A percentile compares a stretch with the other conserved stretches of the same genome.
Evolutionary conservation across 1,139 yeast species (phyloP).

Genomic region (Hemisphaericaspora subhashii): DNA sequence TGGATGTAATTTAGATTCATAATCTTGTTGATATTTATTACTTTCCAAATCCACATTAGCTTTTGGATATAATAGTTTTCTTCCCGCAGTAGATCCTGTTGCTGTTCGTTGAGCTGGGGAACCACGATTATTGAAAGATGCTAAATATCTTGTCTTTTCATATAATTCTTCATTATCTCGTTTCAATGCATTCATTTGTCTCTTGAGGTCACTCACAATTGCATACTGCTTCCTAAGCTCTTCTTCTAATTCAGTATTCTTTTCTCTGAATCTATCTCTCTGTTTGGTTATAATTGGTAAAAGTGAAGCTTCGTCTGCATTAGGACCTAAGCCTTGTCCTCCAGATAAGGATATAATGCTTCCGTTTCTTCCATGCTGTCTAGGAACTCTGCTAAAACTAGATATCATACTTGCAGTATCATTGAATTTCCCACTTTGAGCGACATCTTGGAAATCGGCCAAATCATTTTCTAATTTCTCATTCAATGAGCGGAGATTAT

Average conservation of each 20-base stretch:
- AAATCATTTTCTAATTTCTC: slow-evolving; percentile 72
- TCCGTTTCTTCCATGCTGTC: slow-evolving; percentile 28
- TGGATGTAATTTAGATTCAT: slow-evolving; percentile 82
- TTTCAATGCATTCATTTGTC: slow-evolving; percentile 64
- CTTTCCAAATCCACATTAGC: slow-evolving; percentile 55
- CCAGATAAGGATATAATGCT: slow-evolving; percentile 41
- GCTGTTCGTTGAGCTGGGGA: slow-evolving; percentile 12
- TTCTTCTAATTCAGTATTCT: slow-evolving; percentile 81
- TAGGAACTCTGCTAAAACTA: slow-evolving; percentile 50
- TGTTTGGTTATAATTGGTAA: slow-evolving; percentile 91
- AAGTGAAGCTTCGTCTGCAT: slow-evolving; percentile 44
- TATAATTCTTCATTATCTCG: slow-evolving; percentile 76
- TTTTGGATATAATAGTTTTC: slow-evolving; percentile 32
- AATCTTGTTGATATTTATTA: slow-evolving; percentile 53
- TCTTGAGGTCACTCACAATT: slow-evolving; percentile 57
- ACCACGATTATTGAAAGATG: slow-evolving; percentile 39
- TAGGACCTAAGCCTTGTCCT: slow-evolving; percentile 23
- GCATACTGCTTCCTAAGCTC: slow-evolving; percentile 63
- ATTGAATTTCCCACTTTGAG: slow-evolving; percentile 34
- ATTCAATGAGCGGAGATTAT: slow-evolving; percentile 44
- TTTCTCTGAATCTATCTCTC: slow-evolving; percentile 83
- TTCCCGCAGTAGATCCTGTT: slow-evolving; percentile 17
- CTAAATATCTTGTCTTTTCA: slow-evolving; percentile 77
- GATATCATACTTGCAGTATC: slow-evolving; percentile 75
- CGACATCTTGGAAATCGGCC: slow-evolving; percentile 47